Evolutionary conservation across 768 basidiomycete species (phyloP).

Genomic region (Fibroporia radiculosa): DNA sequence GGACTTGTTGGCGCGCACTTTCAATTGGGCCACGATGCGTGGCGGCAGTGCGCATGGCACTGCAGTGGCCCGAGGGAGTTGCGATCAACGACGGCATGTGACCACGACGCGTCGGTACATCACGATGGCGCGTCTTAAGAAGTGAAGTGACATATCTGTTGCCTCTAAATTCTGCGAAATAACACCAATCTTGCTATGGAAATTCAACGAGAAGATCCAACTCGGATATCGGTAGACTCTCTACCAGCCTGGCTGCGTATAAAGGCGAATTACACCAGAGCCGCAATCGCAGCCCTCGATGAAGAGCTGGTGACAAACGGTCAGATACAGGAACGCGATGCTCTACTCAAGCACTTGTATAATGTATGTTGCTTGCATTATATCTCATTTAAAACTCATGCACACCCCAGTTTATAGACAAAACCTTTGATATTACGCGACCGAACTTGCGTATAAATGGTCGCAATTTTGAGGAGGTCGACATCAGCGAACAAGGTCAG

Average conservation of each 20-base stretch:
- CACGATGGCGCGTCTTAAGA: too few species aligned
- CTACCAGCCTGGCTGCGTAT: slow-evolving; percentile 62
- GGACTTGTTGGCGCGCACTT: too few species aligned
- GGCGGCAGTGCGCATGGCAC: too few species aligned
- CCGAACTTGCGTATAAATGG: slow-evolving; percentile 79
- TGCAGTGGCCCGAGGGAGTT: too few species aligned
- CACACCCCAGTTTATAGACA: slow-evolving; percentile 48
- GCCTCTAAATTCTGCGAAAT: too few species aligned
- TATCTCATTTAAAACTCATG: slow-evolving; percentile 1
- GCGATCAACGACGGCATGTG: too few species aligned
- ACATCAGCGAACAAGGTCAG: slow-evolving; percentile 46
- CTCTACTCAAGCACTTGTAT: slow-evolving; percentile 40
- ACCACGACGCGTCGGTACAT: too few species aligned
- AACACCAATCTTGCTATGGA: not conserved
- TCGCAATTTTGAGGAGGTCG: slow-evolving; percentile 61
- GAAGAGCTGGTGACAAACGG: slow-evolving; percentile 34
- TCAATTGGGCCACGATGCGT: too few species aligned
- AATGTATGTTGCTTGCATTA: slow-evolving; percentile 31
- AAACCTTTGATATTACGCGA: slow-evolving; percentile 51
- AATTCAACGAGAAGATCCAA: slow-evolving; percentile 27
- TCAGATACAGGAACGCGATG: slow-evolving; percentile 36
- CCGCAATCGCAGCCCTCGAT: slow-evolving; percentile 40
- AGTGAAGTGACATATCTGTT: too few species aligned
- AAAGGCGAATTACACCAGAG: slow-evolving; percentile 41
- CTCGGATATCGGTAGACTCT: slow-evolving; percentile 55